Evolutionary conservation across 805 yeast genomes (phyloP), one percentile per base, ranked within the genome.

Genomic region (Lachancea quebecensis): DNA sequence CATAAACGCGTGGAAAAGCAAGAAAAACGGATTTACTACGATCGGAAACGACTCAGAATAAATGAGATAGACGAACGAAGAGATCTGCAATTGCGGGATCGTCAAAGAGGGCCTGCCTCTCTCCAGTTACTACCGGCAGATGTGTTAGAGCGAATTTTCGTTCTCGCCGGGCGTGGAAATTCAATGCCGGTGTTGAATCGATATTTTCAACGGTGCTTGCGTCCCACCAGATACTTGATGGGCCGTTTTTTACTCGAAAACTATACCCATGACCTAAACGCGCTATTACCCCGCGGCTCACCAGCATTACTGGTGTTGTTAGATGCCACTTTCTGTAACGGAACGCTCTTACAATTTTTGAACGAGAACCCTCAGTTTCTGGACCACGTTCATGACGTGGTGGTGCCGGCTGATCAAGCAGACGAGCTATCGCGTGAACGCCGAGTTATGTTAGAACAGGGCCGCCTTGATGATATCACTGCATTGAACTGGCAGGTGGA

Each of bases 81-180:
- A 21, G 25, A 21, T 21, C 25, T 21, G 25, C 25, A 21, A 21
- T 21, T 21, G 25, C 25, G 25, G 7, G 25, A 21, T 21, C 25
- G 25, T 21, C 25, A 4, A 21, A 21, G 25, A 21, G 25, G 25
- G 25, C 25, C 25, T 21, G 25, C 25, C 25, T 21, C 25, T 4
- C 35, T 51, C 17, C 38, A 48, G 18, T 53, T 50, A 16, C 37
- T 55, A 39, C 56, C 57, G 10, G 33, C 42, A 9, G 59, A 55
- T 39, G 32, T 55, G 10, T 38, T 55, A 10, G 55, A 55, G 35
- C 47, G 49, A 8, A 55, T 55, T 18, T 55, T 51, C 35, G 49
- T 47, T 5, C 39, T 50, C 8, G 35, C 47, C 11, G 50, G 50
- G 9, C 31, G 39, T 14, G 44, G 44, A 18, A 43, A 44, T 34